Evolutionary conservation across 169 alveolate species (phyloP), one percentile per base, ranked within the genome.

Genomic region (Eimeria brunetti): DNA sequence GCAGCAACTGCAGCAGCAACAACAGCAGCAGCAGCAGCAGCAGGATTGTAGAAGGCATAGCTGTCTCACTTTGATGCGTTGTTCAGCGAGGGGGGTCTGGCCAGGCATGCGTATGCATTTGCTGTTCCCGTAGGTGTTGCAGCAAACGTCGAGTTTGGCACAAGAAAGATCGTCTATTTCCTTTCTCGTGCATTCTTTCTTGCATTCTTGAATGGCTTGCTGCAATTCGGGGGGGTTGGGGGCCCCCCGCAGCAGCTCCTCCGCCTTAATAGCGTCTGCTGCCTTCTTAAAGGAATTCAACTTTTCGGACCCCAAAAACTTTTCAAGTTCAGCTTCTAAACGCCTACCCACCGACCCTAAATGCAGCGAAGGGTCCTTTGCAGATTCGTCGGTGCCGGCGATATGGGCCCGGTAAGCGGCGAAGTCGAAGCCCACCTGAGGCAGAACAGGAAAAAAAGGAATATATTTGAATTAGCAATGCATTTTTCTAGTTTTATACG

Each of bases 351-450:
- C n/a, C 2, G 80, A n/a, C 27, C 91, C 78, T 41, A 60, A 56
- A 41, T 60, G 75, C 38, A 38, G 78, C 11, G 91, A 60, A 12
- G 78, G 67, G 27, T 84, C 91, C 91, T 60, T 84, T 12, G 91
- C 91, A 20, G 91, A 56, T 9, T 44, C 91, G 69, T 84, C 91
- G 18, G 91, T 84, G 80, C 90, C 84, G 27, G 20, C 64, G 11
- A 91, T 38, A 58, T 91, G 95, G 49, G 64, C 86, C 12, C 86
- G 90, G 60, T 91, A 91, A 6, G 95, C 76, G 5, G 27, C 90
- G 53, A 91, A 91, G 36, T 91, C 95, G 51, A 91, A 91, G 11
- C 95, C 95, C 1, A 78, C 86, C 95, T 91, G 75, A 67, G 46
- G 51, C n/a, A n/a, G 58, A 18, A 75, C 18, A 75, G 56, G 51